Evolutionary conservation across 805 yeast genomes (phyloP).

Genomic region (Kodamaea kaohsiungensis): DNA sequence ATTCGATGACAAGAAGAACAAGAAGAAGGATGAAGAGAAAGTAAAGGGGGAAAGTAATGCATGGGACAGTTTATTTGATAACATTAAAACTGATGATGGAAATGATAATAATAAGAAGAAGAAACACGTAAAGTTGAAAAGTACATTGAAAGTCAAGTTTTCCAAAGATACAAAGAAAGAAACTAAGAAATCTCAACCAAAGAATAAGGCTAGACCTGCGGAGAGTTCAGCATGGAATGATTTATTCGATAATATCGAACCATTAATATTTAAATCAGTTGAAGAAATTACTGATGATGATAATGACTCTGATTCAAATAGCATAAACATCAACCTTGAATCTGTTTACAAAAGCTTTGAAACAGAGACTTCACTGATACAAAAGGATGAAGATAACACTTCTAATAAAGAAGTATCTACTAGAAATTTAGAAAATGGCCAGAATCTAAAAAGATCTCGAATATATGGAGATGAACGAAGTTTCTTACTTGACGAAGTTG

Average conservation of each 20-base stretch:
- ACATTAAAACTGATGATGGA: background rate
- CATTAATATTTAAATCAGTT: background rate
- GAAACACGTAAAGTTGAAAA: background rate
- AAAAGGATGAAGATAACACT: background rate
- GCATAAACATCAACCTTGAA: background rate
- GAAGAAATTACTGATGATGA: background rate
- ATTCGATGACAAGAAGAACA: background rate
- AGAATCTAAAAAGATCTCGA: background rate
- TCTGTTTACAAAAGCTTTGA: background rate
- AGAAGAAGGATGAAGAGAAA: background rate
- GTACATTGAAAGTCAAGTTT: background rate
- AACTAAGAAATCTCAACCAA: background rate
- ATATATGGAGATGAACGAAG: conserved; percentile 22
- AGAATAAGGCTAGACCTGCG: background rate
- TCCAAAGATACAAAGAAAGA: background rate
- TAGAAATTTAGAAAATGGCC: background rate
- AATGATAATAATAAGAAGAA: background rate
- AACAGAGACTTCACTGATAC: background rate
- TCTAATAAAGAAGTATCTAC: background rate
- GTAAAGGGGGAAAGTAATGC: background rate
- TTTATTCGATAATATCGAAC: conserved; percentile 18
- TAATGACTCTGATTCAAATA: background rate
- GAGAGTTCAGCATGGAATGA: conserved; percentile 14
- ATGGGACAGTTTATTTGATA: background rate
- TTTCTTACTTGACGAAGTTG: conserved; percentile 12